Percentiles rank a stretch among this genome's conserved stretches.
These are phyloP conservation scores for Sclerotinia spermophila DNA, from an alignment of 2,329 filamentous ascomycete species.

Conservation along the genomic window DNA sequence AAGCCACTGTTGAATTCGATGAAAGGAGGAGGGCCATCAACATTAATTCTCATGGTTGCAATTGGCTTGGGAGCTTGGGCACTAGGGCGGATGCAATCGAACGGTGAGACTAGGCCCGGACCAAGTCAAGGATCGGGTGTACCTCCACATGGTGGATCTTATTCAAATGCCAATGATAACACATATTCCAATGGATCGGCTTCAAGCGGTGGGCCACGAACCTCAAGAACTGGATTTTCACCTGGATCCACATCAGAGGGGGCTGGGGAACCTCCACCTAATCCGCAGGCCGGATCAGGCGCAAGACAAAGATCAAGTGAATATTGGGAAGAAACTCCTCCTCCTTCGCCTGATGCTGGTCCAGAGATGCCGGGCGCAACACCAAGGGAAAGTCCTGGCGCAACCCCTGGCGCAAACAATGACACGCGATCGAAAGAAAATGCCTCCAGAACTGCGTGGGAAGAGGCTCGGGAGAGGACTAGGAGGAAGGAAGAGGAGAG, in stretches of 20 bases:
- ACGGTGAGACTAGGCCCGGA: constrained; percentile 40
- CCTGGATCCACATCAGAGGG: constrained; percentile 12
- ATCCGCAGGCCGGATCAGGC: constrained; percentile 17
- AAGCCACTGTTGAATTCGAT: constrained; percentile 69
- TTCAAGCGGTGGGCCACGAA: constrained; percentile 20
- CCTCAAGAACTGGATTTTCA: constrained; percentile 12
- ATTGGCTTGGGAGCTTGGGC: constrained; percentile 79
- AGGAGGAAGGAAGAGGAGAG: constrained; percentile 64
- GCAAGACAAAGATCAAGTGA: constrained; percentile 14
- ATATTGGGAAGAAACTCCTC: constrained; percentile 16
- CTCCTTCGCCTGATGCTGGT: constrained; percentile 18
- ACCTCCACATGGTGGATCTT: constrained; percentile 22
- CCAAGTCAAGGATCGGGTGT: constrained; percentile 26
- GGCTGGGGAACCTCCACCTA: constrained; percentile 25
- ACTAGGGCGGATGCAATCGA: constrained; percentile 59
- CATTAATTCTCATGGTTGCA: constrained; percentile 66
- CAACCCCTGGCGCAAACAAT: constrained; percentile 22
- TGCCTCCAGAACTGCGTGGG: constrained; percentile 54
- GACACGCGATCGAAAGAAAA: constrained; percentile 22
- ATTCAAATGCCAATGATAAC: constrained; percentile 26
- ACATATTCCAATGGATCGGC: constrained; percentile 31
- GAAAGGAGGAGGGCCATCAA: constrained; percentile 66
- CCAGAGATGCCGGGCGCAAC: constrained; percentile 18
- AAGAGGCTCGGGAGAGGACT: constrained; percentile 66
- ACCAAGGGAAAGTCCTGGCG: neutral